phyloP scores from a whole-genome alignment of 441 rosid genomes.

The Corymbia calophylla region DNA sequence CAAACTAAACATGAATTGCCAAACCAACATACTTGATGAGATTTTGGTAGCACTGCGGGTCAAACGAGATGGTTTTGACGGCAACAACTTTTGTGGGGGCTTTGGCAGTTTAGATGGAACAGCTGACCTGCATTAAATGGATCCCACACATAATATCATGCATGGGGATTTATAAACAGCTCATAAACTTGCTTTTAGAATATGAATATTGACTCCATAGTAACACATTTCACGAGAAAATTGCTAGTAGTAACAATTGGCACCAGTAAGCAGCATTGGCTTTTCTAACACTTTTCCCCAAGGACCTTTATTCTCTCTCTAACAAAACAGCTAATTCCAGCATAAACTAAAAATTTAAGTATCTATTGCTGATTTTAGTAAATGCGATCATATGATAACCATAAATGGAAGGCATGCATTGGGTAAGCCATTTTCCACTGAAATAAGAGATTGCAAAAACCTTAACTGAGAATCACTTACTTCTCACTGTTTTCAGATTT shows the following conservation, averaged over 20 bases:
- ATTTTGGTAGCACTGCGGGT: constrained; percentile 44
- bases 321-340: background rate
- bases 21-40: constrained; percentile 35
- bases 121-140: constrained; percentile 23
- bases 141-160: background rate
- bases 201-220: background rate
- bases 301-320: background rate
- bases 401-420: background rate
- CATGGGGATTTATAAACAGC: background rate
- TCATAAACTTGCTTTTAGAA: background rate
- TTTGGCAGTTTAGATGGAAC: constrained; percentile 52
- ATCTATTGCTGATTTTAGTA: background rate
- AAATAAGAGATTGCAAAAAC: background rate
- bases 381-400: background rate
- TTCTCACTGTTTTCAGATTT: constrained; percentile 22
- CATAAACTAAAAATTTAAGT: background rate
- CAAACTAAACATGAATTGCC: background rate
- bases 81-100: constrained; percentile 38
- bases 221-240: background rate
- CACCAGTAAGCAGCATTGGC: background rate
- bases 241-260: background rate
- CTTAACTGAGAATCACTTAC: constrained; percentile 26
- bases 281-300: background rate
- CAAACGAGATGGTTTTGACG: constrained; percentile 42
- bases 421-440: background rate